Percentiles rank a stretch among this genome's conserved stretches.
These are phyloP conservation scores for Aspergillus pseudoterreus DNA, from an alignment of 2,329 filamentous ascomycete genomes.

Conservation along the genomic window DNA sequence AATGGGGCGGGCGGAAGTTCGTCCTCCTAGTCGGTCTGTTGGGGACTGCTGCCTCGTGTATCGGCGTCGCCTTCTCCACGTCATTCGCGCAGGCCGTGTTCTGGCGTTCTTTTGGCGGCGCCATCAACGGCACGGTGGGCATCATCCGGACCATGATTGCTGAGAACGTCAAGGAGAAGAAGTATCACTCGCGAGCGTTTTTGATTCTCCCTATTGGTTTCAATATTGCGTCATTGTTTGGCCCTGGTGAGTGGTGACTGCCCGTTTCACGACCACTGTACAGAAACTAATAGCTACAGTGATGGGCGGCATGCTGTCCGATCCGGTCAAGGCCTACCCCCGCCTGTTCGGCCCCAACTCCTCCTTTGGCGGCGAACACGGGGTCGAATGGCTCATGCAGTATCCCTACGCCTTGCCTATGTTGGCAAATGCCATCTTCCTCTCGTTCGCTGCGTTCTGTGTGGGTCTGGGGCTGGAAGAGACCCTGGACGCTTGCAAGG, in stretches of 20 bases:
- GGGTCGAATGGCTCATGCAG: constrained; percentile 58
- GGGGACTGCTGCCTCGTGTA: constrained; percentile 62
- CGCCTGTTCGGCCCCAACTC: constrained; percentile 59
- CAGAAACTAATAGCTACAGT: constrained; percentile 35
- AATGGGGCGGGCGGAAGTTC: constrained; percentile 66
- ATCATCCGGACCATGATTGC: constrained; percentile 71
- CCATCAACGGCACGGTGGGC: constrained; percentile 68
- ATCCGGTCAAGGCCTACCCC: constrained; percentile 63
- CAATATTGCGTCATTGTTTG: constrained; percentile 59
- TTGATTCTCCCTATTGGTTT: constrained; percentile 63
- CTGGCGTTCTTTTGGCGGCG: constrained; percentile 65
- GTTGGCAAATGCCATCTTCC: constrained; percentile 59
- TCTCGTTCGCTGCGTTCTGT: constrained; percentile 52
- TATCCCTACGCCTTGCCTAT: constrained; percentile 69
- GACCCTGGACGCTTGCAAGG: constrained; percentile 47
- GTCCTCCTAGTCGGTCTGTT: constrained; percentile 72
- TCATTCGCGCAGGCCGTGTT: constrained; percentile 62
- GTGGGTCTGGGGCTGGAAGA: constrained; percentile 66
- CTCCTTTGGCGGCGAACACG: constrained; percentile 52
- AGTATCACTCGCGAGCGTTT: constrained; percentile 55
- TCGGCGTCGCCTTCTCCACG: constrained; percentile 66
- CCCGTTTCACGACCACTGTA: too few relatives aligned
- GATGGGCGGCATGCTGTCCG: constrained; percentile 64
- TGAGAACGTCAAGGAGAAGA: constrained; percentile 69
- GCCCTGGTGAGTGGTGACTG: constrained; percentile 30